Percentiles rank a stretch among this genome's conserved stretches.
Evolutionary conservation across 768 basidiomycete genomes (phyloP).

Genomic region (Podaxis rugospora): DNA sequence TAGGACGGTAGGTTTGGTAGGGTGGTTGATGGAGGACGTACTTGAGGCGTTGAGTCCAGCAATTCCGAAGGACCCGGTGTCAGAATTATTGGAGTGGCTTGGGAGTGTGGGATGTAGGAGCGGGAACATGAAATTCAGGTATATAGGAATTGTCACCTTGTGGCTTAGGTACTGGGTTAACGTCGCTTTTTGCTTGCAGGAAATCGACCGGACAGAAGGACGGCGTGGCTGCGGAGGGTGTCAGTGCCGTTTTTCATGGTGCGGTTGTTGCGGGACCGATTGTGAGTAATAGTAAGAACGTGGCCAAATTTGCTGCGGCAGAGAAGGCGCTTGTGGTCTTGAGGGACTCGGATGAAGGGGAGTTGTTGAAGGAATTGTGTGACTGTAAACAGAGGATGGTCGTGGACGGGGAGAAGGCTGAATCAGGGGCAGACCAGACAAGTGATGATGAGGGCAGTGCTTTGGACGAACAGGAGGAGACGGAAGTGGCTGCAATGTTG

Average conservation of each 20-base stretch:
- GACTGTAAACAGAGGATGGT: slow-evolving; percentile 23
- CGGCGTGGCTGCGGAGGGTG: slow-evolving; percentile 31
- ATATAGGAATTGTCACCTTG: slow-evolving; percentile 1
- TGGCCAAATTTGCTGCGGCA: slow-evolving; percentile 68
- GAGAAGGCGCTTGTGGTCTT: slow-evolving; percentile 56
- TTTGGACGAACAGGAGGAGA: not conserved
- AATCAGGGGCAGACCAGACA: not conserved
- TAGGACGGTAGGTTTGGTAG: slow-evolving; percentile 53
- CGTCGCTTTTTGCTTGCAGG: slow-evolving; percentile 16
- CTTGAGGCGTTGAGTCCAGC: slow-evolving; percentile 55
- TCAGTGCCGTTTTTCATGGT: slow-evolving; percentile 59
- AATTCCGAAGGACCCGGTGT: slow-evolving; percentile 66
- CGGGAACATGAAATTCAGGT: slow-evolving; percentile 20
- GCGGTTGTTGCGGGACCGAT: slow-evolving; percentile 55
- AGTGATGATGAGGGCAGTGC: not conserved
- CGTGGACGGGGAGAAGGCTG: slow-evolving; percentile 5
- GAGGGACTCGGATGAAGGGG: slow-evolving; percentile 39
- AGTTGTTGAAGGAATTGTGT: slow-evolving; percentile 37
- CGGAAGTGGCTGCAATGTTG: slow-evolving; percentile 12
- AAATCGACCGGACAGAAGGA: slow-evolving; percentile 15
- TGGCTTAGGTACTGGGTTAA: not conserved
- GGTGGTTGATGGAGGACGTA: slow-evolving; percentile 63
- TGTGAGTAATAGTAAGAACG: slow-evolving; percentile 45
- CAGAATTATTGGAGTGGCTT: slow-evolving; percentile 66
- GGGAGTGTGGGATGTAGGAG: slow-evolving; percentile 52